These are phyloP conservation scores for Quercus wislizeni DNA, from an alignment of 306 rosid genomes.

Conservation along the genomic window DNA sequence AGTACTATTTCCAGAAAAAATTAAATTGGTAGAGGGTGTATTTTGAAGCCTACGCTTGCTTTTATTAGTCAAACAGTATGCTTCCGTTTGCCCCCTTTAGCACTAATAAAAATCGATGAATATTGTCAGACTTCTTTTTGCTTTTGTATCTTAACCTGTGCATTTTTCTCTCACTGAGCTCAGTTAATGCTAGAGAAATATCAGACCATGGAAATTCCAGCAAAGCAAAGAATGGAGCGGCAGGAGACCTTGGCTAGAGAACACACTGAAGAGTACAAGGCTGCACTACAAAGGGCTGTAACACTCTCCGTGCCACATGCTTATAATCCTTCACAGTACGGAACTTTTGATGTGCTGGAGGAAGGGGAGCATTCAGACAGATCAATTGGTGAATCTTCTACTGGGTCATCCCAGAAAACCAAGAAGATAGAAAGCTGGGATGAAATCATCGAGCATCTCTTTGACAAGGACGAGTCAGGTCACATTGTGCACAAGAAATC, in stretches of 20 bases:
- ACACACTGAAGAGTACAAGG: slow-evolving; percentile 65
- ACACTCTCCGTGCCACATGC: slow-evolving; percentile 84
- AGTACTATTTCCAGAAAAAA: not conserved
- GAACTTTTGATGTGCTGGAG: slow-evolving; percentile 62
- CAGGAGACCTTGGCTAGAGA: slow-evolving; percentile 61
- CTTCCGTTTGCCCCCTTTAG: no score
- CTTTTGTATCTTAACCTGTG: not conserved
- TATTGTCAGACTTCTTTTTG: not conserved
- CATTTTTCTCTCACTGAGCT: slow-evolving; percentile 17
- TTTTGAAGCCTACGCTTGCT: no score
- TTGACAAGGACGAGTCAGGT: slow-evolving; percentile 55
- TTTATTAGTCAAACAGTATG: no score
- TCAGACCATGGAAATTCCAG: slow-evolving; percentile 56
- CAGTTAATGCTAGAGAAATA: slow-evolving; percentile 74
- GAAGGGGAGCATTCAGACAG: slow-evolving; percentile 39
- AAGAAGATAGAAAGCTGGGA: slow-evolving; percentile 53
- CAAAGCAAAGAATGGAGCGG: slow-evolving; percentile 77
- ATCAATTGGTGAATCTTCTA: slow-evolving; percentile 51
- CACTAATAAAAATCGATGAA: not conserved
- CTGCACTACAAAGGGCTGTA: slow-evolving; percentile 87
- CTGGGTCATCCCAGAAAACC: slow-evolving; percentile 40
- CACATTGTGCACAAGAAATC: slow-evolving; percentile 44
- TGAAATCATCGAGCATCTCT: slow-evolving; percentile 50
- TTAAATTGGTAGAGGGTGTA: no score
- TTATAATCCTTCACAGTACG: slow-evolving; percentile 56